Base-by-base conservation (phyloP, 805 yeast genomes). In the Saccharomycopsis sp. region DNA sequence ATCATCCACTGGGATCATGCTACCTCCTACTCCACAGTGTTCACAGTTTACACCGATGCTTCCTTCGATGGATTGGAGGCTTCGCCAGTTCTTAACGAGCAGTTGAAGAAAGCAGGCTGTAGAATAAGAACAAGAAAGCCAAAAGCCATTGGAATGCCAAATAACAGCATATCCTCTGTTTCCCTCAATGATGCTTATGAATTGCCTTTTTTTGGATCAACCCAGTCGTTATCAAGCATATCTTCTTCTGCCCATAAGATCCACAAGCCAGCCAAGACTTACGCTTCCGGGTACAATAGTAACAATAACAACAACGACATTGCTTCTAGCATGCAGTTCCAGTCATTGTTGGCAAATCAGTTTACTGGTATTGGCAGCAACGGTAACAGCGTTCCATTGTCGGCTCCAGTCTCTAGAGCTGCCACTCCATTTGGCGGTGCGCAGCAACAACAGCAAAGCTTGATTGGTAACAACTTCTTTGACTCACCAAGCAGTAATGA, bases 41-140 rank as follows among this genome's bases (percentile, higher is more conserved):
- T 59, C 53, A 61, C 63, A 20, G 63, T 60, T 23, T 60, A 55
- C 56, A 60, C 61, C 4, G 63, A 60, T 46, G 61, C 63, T 12
- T 52, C 61, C 3, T 60, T 60, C 37, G 63, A 60, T 47, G 63
- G 63, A 14, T 55, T 60, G 16, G 63, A 60, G 20, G 63, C 63
- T 34, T 51, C 57, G 50, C 63, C 63, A 52, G 41, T 47, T 53
- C 58, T 60, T 23, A 60, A 60, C 24, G 61, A 60, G 40, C 61
- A 60, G 48, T 57, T 60, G 41, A 60, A 58, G 51, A 60, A 60
- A 47, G 61, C 61, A 14, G 63, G 63, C 15, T 60, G 63, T 54
- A 60, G 52, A 56, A 60, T 60, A 21, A 57, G 63, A 57, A 54
- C 61, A n/a, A 60, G 63, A 60, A 60, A 60, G 18, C 63, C 57